These are phyloP conservation scores for Torulaspora gathmanii DNA, from an alignment of 805 yeast genomes.

Conservation along the genomic window DNA sequence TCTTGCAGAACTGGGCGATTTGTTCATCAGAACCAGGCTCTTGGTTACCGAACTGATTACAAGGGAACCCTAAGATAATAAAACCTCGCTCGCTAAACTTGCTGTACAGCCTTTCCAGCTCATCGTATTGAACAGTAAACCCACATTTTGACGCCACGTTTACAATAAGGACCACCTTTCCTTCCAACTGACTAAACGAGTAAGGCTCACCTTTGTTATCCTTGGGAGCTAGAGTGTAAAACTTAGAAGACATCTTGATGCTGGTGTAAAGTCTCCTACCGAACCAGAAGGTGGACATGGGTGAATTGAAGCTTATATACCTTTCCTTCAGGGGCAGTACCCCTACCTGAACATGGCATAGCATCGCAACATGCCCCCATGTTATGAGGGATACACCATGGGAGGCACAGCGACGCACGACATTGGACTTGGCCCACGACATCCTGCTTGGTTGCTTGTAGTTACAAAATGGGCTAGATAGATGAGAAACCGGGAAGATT, in stretches of 20 bases:
- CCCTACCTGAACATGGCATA: no score
- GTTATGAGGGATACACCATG: not conserved
- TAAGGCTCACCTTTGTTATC: constrained; percentile 56
- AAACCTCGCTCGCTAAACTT: constrained; percentile 62
- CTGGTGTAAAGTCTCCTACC: no score
- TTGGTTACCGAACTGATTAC: constrained; percentile 83
- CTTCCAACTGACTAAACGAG: constrained; percentile 58
- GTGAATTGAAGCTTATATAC: not conserved
- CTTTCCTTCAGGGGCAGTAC: not conserved
- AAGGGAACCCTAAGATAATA: constrained; percentile 77
- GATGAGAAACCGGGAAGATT: not conserved
- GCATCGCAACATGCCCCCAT: no score
- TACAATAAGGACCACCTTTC: constrained; percentile 77
- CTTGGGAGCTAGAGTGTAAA: constrained; percentile 60
- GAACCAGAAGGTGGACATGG: not conserved
- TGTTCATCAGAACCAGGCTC: constrained; percentile 68
- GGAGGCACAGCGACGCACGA: constrained; percentile 2
- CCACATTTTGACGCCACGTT: constrained; percentile 87
- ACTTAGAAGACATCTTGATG: constrained; percentile 36
- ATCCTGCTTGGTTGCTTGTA: not conserved
- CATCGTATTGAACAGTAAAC: constrained; percentile 71
- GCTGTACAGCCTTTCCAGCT: constrained; percentile 61
- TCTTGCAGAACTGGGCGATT: constrained; percentile 64
- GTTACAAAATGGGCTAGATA: not conserved
- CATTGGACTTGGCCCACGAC: not conserved